Base-by-base conservation (phyloP, 352 stramenopile genomes). In the Elongisporangium prolatum region DNA sequence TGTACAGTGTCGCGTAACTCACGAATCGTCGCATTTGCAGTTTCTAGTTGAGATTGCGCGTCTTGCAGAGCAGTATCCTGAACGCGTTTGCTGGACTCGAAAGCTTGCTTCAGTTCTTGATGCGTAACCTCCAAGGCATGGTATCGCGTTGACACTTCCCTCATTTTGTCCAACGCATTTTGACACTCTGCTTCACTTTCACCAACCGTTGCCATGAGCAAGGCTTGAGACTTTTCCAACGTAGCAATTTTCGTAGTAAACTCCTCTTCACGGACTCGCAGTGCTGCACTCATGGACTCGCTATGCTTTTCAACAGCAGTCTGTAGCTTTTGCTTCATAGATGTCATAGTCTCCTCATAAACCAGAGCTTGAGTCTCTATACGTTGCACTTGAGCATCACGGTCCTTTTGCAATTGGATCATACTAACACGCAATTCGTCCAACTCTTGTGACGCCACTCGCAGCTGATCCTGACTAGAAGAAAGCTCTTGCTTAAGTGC, bases 21-120 rank as follows among this genome's bases (percentile, higher is more conserved):
- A 48, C 70, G 56, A 21, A 84, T 71, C 22, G 61, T 72, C 8
- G 60, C 63, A 20, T 68, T 78, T 20, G 73, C 73, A 10, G 52
- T 54, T 3, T 51, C 58, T 21, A 86, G 40, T n/a, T 81, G 34
- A 4, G 57, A 49, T 50, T 65, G 47, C 0, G 48, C 25, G n/a
- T 14, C 47, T 13, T 22, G n/a, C 10, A 28, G 7, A 48, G 28
- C 44, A 4, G 50, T 56, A 47, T 54, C 57, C 9, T 66, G 58
- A 3, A 21, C 47, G 14, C n/a, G 52, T 38, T 49, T 51, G 13
- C 56, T 60, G 8, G 18, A 17, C 21, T 50, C 61, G 16, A 60
- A 48, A 2, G 56, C 16, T 8, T 34, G 9, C 21, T 78, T 57
- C 17, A 65, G 16, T 52, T 60, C 49, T 17, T 40, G 52, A 34